Conservation (phyloP, 768 basidiomycete genomes). For the Suillus spraguei region DNA sequence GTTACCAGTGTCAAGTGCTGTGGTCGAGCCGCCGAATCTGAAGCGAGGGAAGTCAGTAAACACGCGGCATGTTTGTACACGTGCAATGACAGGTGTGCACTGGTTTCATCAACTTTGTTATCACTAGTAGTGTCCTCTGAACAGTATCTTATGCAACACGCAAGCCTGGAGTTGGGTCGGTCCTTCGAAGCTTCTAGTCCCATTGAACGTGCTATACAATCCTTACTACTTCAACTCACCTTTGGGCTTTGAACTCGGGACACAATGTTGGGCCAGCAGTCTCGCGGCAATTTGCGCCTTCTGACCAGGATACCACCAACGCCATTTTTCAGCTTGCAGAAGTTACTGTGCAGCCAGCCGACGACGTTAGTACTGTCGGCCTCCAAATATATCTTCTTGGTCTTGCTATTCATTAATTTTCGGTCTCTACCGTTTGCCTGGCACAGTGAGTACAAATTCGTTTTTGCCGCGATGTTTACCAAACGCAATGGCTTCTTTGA, state of each 20-base stretch:
- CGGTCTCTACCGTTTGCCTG: constrained; percentile 67
- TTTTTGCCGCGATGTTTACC: background rate
- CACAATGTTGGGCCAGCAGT: background rate
- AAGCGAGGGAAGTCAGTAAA: background rate
- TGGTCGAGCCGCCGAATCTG: background rate
- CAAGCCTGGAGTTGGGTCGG: background rate
- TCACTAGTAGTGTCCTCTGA: background rate
- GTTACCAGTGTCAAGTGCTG: too few relatives aligned
- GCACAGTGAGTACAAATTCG: constrained; percentile 55
- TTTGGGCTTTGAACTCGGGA: background rate
- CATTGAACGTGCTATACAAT: background rate
- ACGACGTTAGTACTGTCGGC: constrained; percentile 13
- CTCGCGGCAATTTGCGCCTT: background rate
- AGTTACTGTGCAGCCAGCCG: background rate
- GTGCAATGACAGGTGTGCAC: background rate
- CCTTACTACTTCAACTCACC: background rate
- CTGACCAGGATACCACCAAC: constrained; percentile 7
- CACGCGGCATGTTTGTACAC: background rate
- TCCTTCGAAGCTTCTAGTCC: background rate
- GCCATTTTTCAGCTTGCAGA: background rate
- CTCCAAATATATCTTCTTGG: constrained; percentile 47
- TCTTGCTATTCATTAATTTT: constrained; percentile 59
- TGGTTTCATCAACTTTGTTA: background rate
- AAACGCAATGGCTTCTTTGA: constrained; percentile 20
- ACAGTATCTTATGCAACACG: background rate